Conservation (phyloP, 176 grass and related monocot genomes). For the Oryza rufipogon region DNA sequence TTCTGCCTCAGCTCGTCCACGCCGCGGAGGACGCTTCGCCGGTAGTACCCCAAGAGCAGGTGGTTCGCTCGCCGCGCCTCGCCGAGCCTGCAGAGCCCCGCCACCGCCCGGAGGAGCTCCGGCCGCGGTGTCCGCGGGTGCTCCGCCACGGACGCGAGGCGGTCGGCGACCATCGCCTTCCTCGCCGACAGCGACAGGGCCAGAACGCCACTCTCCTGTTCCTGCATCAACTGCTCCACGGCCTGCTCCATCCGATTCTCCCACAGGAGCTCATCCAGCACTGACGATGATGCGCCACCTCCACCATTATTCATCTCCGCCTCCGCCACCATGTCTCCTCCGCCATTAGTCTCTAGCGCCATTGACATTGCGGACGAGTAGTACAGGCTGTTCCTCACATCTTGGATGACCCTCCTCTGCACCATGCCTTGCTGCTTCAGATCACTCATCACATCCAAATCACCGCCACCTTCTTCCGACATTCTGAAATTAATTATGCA, state of each 20-base stretch:
- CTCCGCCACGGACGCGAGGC: slow-evolving; percentile 28
- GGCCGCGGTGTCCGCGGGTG: slow-evolving; percentile 44
- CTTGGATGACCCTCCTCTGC: slow-evolving; percentile 43
- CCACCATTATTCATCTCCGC: not conserved
- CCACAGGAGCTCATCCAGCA: slow-evolving; percentile 45
- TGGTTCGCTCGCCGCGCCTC: slow-evolving; percentile 34
- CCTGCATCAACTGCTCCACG: slow-evolving; percentile 10
- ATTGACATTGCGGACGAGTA: too few species aligned
- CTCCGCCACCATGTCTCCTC: not conserved
- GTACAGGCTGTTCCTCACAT: slow-evolving; percentile 40
- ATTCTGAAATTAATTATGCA: not conserved
- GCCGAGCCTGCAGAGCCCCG: slow-evolving; percentile 54
- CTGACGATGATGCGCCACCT: not conserved
- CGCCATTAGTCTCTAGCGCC: too few species aligned
- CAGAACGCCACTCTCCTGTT: slow-evolving; percentile 2
- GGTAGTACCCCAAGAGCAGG: slow-evolving; percentile 43
- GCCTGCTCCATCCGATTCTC: slow-evolving; percentile 56
- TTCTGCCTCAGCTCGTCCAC: slow-evolving; percentile 1
- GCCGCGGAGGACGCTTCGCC: not conserved
- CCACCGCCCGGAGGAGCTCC: slow-evolving; percentile 47
- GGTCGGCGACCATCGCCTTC: slow-evolving; percentile 37
- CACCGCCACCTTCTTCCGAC: slow-evolving; percentile 44
- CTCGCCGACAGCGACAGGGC: slow-evolving; percentile 25
- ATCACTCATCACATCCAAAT: slow-evolving; percentile 38
- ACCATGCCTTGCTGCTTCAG: slow-evolving; percentile 47